phyloP scores from a whole-genome alignment of 78 protist genomes.

The Chrysochromulina parva region DNA sequence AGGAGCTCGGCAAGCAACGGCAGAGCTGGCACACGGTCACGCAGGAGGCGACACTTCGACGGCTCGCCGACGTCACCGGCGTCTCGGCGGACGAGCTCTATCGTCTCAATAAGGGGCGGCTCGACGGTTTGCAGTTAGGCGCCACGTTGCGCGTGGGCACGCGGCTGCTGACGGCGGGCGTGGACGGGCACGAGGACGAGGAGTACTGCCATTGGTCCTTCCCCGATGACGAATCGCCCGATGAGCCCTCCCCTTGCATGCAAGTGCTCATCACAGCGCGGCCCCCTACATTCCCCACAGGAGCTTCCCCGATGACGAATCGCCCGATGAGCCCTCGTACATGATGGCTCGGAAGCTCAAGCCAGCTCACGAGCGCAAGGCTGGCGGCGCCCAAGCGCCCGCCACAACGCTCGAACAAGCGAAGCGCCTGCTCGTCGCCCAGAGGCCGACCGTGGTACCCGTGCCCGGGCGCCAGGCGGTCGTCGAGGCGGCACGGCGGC shows the following conservation, averaged over 20 bases:
- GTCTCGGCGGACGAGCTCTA: background rate
- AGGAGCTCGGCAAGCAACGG: too few relatives aligned
- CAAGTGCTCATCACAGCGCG: too few relatives aligned
- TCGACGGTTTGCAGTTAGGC: background rate
- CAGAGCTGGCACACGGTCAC: background rate
- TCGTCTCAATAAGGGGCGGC: background rate
- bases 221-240: background rate
- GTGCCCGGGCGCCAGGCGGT: background rate
- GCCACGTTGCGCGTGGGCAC: background rate
- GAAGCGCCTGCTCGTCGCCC: background rate
- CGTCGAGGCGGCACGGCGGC: background rate
- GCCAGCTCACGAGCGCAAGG: background rate
- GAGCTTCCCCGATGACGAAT: background rate
- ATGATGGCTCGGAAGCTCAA: conserved; percentile 1
- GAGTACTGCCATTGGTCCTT: conserved; percentile 22
- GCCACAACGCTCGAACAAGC: too few relatives aligned
- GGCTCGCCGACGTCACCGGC: background rate
- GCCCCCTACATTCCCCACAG: background rate
- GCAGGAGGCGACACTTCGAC: background rate
- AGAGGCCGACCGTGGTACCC: background rate
- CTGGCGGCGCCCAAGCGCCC: background rate
- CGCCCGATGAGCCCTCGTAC: background rate
- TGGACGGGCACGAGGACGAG: background rate
- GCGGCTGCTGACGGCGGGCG: background rate
- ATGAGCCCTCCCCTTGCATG: too few relatives aligned